Base-by-base conservation (phyloP, 345 rosid genomes). In the Erysimum cheiranthoides region DNA sequence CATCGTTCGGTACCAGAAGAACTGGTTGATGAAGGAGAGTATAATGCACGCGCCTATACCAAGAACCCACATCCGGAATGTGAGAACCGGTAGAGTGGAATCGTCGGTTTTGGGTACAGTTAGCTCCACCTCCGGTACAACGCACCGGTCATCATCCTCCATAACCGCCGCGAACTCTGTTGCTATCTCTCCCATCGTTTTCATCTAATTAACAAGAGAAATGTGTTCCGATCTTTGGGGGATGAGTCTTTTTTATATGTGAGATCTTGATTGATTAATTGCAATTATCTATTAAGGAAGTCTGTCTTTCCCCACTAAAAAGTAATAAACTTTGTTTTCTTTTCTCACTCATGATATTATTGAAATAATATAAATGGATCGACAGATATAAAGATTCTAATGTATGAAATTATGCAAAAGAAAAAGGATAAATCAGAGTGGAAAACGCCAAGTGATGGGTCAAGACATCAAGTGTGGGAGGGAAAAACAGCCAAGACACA, bases 61-160 rank as follows among this genome's bases (percentile, higher is more conserved):
- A 8, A 93, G 73, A 73, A 87, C 89, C 98, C 98, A 91, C 92
- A 83, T 93, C 30, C 98, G 69, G 77, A 93, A 93, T 1, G 98
- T 91, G 63, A 87, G 73, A 6, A 79, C 87, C 6, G 97, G 97
- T 61, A 88, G 3, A 14, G 83, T 49, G 0, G 92, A 77, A 10
- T 93, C 93, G 45, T 93, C 98, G 0, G 96, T 91, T 66, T 85
- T 91, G 3, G 93, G 90, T 27, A 93, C 98, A 0, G 97, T 93
- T 35, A 91, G 70, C 35, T 86, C 93, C 14, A 93, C 98, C 64
- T 90, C 92, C 62, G 82, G 80, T 47, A 93, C 67, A 5, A 85
- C 79, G 54, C 91, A 86, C 34, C 80, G 83, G 38, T 81, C 86
- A 4, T 54, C 56, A 16, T 14, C 77, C 58, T 28, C 80, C 83